Evolutionary conservation across 768 basidiomycete species (phyloP), one percentile per base, ranked within the genome.

Genomic region (Rhodotorula diobovata): DNA sequence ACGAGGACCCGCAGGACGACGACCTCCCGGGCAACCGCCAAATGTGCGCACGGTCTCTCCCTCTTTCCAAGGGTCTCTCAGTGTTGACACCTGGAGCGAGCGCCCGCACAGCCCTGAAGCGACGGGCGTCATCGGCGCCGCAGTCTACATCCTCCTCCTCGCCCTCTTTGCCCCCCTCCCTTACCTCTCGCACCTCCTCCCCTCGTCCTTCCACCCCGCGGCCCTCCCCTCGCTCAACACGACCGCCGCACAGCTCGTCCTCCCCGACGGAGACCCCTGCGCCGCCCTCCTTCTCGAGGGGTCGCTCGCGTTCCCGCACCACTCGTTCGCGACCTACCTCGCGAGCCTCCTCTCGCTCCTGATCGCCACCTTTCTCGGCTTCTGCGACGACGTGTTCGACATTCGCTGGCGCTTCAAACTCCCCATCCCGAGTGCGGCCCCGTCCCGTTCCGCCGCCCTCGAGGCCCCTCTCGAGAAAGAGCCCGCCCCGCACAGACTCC

Each of bases 381-480:
- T 99, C 79, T 83, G 97, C 56, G 96, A 99, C 77, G 96, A 99
- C 80, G 86, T 98, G 9, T 99, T 98, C 76, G 96, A 99, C 79
- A 97, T 99, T 75, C 88, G 96, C 28, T 99, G 96, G 96, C 83
- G 96, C 67, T 93, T 98, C 81, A 99, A 99, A 80, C 82, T 99
- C 21, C 96, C 96, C 0, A 94, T 99, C 64, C 96, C 96, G 0
- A 86, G 78, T 78, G 39, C 39, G 77, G 64, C n/a, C 66, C 34
- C 34, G 18, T 2, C 4, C 53, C 34, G 34, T 5, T 30, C 32
- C 0, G 16, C 28, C 12, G 21, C 30, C 20, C n/a, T 37, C 0
- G 16, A n/a, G n/a, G n/a, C n/a, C n/a, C n/a, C n/a, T n/a, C n/a
- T n/a, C n/a, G n/a, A n/a, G n/a, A n/a, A n/a, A n/a, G n/a, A n/a